phyloP scores from a whole-genome alignment of 306 rosid genomes.

The Crotalaria pallida region DNA sequence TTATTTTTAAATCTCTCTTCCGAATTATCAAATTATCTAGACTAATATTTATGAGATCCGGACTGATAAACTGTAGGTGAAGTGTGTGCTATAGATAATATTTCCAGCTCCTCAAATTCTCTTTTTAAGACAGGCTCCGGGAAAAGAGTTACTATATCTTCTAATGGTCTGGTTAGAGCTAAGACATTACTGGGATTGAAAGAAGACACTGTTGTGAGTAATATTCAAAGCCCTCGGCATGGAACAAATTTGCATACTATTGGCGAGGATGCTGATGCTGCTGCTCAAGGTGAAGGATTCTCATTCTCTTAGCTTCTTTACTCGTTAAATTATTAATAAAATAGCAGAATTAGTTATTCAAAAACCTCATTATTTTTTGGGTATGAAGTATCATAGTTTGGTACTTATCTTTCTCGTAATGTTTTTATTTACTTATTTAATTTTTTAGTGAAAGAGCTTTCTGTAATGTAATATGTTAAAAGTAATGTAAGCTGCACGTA shows the following conservation, averaged over 20 bases:
- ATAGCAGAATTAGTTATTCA: not conserved
- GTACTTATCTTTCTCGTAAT: not conserved
- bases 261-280: too few species aligned
- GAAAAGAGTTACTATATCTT: constrained; percentile 59
- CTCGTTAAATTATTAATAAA: not conserved
- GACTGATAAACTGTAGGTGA: constrained; percentile 37
- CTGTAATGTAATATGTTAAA: not conserved
- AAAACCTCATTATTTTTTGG: not conserved
- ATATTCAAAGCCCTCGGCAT: constrained; percentile 27
- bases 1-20: not conserved
- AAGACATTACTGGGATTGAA: constrained; percentile 57
- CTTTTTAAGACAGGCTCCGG: constrained; percentile 80
- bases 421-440: too few species aligned
- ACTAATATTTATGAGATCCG: not conserved
- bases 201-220: constrained; percentile 26
- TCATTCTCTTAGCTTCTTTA: not conserved
- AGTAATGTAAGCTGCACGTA: not conserved
- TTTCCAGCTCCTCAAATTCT: constrained; percentile 47
- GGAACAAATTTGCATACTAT: not conserved
- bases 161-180: constrained; percentile 59
- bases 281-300: not conserved
- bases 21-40: not conserved
- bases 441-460: too few species aligned
- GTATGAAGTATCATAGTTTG: not conserved
- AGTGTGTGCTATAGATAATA: constrained; percentile 27